These are phyloP conservation scores for Borovskyia barvae DNA, from an alignment of 208 protist species.

Conservation along the genomic window DNA sequence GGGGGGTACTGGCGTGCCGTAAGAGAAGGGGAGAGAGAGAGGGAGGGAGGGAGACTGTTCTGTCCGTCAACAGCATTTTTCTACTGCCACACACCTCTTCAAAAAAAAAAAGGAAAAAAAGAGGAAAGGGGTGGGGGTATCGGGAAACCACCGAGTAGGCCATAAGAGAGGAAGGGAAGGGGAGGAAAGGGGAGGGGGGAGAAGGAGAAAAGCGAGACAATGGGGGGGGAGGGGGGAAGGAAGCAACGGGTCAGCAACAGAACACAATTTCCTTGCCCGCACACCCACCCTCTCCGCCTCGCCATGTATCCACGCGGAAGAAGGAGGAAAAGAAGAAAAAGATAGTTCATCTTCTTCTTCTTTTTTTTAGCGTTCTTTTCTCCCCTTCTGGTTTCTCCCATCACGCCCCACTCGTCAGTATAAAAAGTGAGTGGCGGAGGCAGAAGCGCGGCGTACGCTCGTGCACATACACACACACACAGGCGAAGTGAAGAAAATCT, in stretches of 20 bases:
- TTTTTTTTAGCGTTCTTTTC: not conserved
- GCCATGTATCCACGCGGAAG: no score
- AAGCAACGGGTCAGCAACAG: not conserved
- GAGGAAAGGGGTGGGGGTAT: not conserved
- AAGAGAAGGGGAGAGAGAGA: not conserved
- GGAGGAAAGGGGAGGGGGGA: not conserved
- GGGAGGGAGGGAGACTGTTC: not conserved
- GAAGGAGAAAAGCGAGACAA: not conserved
- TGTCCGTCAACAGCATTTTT: no score
- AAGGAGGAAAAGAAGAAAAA: not conserved
- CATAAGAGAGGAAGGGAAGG: not conserved
- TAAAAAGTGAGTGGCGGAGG: not conserved
- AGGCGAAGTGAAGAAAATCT: not conserved
- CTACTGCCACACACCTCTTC: no score
- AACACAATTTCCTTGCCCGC: no score
- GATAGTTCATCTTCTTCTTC: not conserved
- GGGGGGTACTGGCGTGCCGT: not conserved
- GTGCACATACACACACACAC: not conserved
- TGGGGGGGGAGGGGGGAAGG: not conserved
- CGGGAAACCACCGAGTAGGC: not conserved
- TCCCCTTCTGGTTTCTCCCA: not conserved
- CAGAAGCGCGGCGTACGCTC: not conserved
- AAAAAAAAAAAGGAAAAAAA: not conserved
- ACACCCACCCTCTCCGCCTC: no score
- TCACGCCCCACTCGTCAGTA: not conserved